A percentile compares a stretch with the other conserved stretches of the same genome.
phyloP scores from a whole-genome alignment of 176 grass and related monocot genomes.

The Oryza longistaminata region DNA sequence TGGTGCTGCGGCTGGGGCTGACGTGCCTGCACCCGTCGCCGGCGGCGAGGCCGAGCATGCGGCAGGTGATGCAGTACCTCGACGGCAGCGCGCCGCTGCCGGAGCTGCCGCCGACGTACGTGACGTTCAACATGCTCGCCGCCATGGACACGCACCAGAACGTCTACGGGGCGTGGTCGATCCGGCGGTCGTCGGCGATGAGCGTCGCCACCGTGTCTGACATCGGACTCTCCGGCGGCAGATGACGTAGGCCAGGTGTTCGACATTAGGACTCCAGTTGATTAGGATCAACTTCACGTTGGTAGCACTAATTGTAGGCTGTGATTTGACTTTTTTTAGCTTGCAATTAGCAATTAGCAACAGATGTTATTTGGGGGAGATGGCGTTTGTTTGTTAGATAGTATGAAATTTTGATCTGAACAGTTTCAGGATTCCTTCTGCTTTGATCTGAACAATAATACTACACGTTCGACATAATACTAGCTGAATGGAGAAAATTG shows the following conservation, averaged over 20 bases:
- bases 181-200: neutral
- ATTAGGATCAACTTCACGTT: neutral
- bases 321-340: neutral
- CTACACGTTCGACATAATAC: no score
- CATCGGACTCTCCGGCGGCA: slow-evolving; percentile 29
- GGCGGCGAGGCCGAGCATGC: slow-evolving; percentile 37
- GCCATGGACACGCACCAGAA: slow-evolving; percentile 13
- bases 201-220: slow-evolving; percentile 39
- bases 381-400: neutral
- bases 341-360: neutral
- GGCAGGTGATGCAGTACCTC: slow-evolving; percentile 47
- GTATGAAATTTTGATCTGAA: no score
- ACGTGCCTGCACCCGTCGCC: slow-evolving; percentile 48
- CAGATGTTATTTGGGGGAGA: neutral
- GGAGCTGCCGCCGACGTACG: slow-evolving; percentile 32
- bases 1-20: slow-evolving; percentile 39
- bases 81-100: slow-evolving; percentile 35
- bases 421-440: no score
- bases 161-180: slow-evolving; percentile 12
- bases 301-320: neutral
- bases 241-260: slow-evolving; percentile 4
- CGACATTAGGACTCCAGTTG: neutral
- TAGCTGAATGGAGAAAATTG: no score
- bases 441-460: no score
- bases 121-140: slow-evolving; percentile 27